A percentile compares a stretch with the other conserved stretches of the same genome.
Evolutionary conservation across 768 basidiomycete genomes (phyloP).

Genomic region (Xanthoconium purpureum): DNA sequence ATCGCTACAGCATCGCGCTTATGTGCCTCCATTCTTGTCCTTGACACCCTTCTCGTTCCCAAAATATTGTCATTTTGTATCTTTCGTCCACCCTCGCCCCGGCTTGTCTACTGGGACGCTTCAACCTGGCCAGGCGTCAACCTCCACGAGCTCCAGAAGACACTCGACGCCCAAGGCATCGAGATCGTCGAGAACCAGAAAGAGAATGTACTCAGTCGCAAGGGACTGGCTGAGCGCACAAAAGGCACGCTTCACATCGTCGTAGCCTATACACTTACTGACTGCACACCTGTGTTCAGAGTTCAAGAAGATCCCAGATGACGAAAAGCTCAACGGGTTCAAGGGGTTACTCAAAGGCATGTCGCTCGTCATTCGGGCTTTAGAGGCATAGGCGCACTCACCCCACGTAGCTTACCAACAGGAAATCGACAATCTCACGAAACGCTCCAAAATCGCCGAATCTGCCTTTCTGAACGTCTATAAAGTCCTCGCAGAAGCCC

Average conservation of each 20-base stretch:
- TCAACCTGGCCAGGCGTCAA: constrained; percentile 61
- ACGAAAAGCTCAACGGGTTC: constrained; percentile 82
- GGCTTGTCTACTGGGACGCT: neutral
- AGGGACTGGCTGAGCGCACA: constrained; percentile 92
- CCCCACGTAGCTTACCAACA: constrained; percentile 76
- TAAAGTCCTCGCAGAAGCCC: constrained; percentile 94
- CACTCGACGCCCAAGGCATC: constrained; percentile 86
- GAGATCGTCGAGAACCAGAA: constrained; percentile 99
- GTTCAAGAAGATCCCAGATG: constrained; percentile 93
- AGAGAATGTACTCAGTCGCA: constrained; percentile 91
- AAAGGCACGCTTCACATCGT: constrained; percentile 54
- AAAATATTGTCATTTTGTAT: neutral
- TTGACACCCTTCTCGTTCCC: neutral
- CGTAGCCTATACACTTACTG: neutral
- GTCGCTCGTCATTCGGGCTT: constrained; percentile 3
- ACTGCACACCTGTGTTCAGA: constrained; percentile 45
- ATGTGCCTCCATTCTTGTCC: neutral
- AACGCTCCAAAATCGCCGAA: constrained; percentile 88
- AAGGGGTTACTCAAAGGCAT: constrained; percentile 87
- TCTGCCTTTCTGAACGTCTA: constrained; percentile 96
- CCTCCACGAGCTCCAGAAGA: constrained; percentile 87
- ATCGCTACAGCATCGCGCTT: neutral
- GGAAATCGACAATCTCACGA: constrained; percentile 94
- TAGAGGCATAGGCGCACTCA: no score
- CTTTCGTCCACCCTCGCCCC: neutral